Evolutionary conservation across 2,329 filamentous ascomycete genomes (phyloP).

Genomic region (Pseudogymnoascus sp.): DNA sequence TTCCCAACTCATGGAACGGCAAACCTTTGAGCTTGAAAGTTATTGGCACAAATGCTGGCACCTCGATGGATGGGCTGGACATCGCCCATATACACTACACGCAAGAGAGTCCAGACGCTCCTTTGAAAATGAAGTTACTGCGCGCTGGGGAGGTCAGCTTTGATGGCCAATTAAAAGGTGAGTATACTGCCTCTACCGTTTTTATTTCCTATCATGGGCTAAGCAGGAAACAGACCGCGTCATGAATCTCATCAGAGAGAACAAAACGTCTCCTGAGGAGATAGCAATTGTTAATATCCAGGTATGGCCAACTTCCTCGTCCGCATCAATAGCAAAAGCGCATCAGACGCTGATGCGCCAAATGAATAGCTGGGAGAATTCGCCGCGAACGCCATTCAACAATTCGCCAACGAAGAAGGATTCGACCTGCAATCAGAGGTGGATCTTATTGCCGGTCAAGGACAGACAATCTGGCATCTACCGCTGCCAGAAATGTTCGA

Average conservation of each 20-base stretch:
- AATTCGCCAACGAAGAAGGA: constrained; percentile 18
- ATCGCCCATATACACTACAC: constrained; percentile 23
- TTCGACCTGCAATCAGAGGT: constrained; percentile 19
- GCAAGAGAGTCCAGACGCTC: constrained; percentile 21
- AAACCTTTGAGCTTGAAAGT: constrained; percentile 13
- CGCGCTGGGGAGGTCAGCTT: constrained; percentile 19
- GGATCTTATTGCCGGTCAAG: constrained; percentile 23
- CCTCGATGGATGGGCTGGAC: constrained; percentile 26
- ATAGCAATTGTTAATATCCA: constrained; percentile 24
- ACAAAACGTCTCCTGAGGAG: constrained; percentile 22
- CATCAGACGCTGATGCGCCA: background rate
- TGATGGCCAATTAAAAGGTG: constrained; percentile 17
- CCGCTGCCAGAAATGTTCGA: constrained; percentile 20
- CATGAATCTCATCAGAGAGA: constrained; percentile 21
- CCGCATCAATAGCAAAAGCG: too few relatives aligned
- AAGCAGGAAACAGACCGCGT: constrained; percentile 12
- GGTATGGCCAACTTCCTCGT: background rate
- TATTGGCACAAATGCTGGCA: constrained; percentile 21
- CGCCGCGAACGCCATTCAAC: constrained; percentile 17
- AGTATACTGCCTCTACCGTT: background rate
- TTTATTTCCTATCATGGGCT: too few relatives aligned
- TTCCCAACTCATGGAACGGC: constrained; percentile 6
- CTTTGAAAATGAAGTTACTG: constrained; percentile 16
- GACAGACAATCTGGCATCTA: constrained; percentile 25
- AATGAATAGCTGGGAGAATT: constrained; percentile 16